Base-by-base conservation (phyloP, 2,329 filamentous ascomycete species). In the Phialemoniopsis sp. region DNA sequence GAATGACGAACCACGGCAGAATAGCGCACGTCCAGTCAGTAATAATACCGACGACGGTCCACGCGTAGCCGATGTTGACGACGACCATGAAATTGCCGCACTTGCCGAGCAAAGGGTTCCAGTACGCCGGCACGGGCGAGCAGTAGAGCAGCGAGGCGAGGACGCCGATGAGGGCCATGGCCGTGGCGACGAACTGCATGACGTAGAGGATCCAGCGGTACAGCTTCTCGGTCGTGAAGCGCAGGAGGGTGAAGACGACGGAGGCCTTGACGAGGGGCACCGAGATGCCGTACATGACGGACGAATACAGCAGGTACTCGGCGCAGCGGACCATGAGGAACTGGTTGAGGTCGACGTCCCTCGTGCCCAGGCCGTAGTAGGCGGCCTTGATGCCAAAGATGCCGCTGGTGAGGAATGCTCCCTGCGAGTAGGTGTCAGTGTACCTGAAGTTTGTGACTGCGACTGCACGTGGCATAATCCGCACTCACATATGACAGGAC, bases 91-190 rank as follows among this genome's bases (percentile, higher is more conserved):
- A 43, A 39, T 41, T 39, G 14, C 40, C 34, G 32, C 47, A 50
- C 4, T 19, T 45, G 14, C 47, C 46, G 2, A 44, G 39, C 30
- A 43, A 36, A n/a, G 42, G 40, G 16, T 43, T 44, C 47, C 47
- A 50, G 33, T 36, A 42, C 14, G 47, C 46, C 13, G 36, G 32
- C 29, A 46, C 38, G 29, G 47, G 46, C 15, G 38, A 38, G 42
- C 47, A 50, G 39, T 48, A 45, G 12, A 45, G 39, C 8, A 47
- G 45, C 12, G 43, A 40, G 17, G 46, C 46, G 10, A 48, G 32
- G 6, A 10, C 6, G n/a, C 46, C 46, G 16, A 39, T 36, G 4
- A 50, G 31, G 9, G 42, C 43, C 36, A 46, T 44, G 43, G 40
- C 34, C 4, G 36, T 41, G 4, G 42, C 40, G 10, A 38, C 34